Base-by-base conservation (phyloP, 2,329 filamentous ascomycete genomes). In the Neonectria sp. region DNA sequence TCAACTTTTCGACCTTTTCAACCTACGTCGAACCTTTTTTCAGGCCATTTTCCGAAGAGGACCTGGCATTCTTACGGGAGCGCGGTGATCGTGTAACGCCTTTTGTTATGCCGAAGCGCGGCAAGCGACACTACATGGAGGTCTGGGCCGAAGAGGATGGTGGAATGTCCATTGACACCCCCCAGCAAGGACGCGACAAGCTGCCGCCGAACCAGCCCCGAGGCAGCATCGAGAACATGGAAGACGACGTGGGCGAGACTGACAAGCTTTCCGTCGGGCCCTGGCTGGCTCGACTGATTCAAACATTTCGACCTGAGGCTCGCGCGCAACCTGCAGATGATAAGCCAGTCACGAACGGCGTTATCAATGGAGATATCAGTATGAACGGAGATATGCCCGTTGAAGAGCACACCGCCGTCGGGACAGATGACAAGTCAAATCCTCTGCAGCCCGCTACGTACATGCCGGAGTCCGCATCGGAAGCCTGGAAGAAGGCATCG, bases 121-220 rank as follows among this genome's bases (percentile, higher is more conserved):
- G 95, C 52, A 93, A 93, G 79, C 91, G 91, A 74, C 92, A 94
- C 76, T 99, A 98, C 81, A 91, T 89, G 27, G 95, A 98, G 67
- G 86, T 95, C 11, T 99, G 96, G 96, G 92, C 94, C 0, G 95
- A 97, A 72, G 96, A 99, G 79, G 96, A 99, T 76, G 94, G 94
- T 11, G 86, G 89, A 55, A 92, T 94, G 85, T 87, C 91, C 43
- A 84, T 95, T 8, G 94, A 97, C 77, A 86, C 88, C 5, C 86
- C 88, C 6, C 86, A 88, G 40, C 85, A 88, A 67, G 85, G 86
- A 27, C 85, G 87, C 46, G 91, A 94, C 63, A 91, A 90, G 71
- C 86, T 94, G 7, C 88, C 93, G 1, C 86, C 92, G 1, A 97
- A 98, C 77, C 92, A 96, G 73, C 87, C 95, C 2, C 91, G 95